These are phyloP conservation scores for Colletotrichum filicis DNA, from an alignment of 2,329 filamentous ascomycete genomes.

Conservation along the genomic window DNA sequence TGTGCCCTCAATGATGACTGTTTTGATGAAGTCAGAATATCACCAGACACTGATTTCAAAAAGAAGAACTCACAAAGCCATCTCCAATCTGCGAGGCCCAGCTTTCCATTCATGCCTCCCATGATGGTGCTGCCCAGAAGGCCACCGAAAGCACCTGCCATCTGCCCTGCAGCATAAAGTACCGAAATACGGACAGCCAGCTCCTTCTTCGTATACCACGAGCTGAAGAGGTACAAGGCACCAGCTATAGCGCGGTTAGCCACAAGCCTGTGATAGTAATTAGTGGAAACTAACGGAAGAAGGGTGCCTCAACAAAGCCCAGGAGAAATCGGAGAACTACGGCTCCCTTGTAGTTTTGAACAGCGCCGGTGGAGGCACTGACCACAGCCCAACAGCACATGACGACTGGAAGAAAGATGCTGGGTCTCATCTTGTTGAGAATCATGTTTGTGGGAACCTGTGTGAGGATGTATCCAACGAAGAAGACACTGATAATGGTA, in stretches of 20 bases:
- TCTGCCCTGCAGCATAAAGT: conserved; percentile 47
- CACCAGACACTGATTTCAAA: background rate
- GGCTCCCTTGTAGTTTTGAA: background rate
- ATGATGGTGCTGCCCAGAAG: conserved; percentile 41
- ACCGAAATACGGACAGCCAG: conserved; percentile 37
- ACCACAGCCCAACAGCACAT: conserved; percentile 23
- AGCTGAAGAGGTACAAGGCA: background rate
- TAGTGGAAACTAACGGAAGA: background rate
- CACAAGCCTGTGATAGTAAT: background rate
- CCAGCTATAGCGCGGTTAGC: background rate
- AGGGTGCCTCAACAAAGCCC: background rate
- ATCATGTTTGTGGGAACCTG: conserved; percentile 29
- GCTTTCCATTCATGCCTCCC: conserved; percentile 42
- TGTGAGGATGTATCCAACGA: conserved; percentile 16
- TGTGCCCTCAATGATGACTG: background rate
- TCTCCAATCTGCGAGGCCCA: conserved; percentile 69
- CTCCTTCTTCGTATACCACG: background rate
- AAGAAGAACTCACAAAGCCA: conserved; percentile 68
- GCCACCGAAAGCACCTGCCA: conserved; percentile 41
- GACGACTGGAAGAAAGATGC: conserved; percentile 8
- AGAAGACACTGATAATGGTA: conserved; percentile 17
- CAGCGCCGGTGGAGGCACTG: background rate
- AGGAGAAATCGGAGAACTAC: background rate
- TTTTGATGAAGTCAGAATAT: background rate
- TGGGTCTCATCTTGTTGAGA: conserved; percentile 23